Conservation (phyloP, 805 yeast species). For the Middelhovenomyces tepae region DNA sequence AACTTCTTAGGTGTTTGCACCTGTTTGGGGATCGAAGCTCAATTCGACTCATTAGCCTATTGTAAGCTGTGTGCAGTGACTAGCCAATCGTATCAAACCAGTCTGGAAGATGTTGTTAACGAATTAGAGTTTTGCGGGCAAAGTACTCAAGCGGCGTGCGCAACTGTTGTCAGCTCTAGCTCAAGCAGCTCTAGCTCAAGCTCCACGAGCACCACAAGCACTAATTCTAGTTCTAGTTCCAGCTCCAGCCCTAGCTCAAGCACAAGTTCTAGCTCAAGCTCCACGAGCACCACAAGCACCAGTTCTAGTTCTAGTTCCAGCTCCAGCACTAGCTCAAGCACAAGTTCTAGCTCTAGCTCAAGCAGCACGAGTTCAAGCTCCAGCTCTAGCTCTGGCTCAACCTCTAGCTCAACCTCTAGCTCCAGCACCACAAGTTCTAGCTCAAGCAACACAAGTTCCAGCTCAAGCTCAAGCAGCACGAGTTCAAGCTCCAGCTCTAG, state of each 20-base stretch:
- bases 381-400: constrained; percentile 12
- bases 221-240: constrained; percentile 13
- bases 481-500: constrained; percentile 13
- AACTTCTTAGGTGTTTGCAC: too few species aligned
- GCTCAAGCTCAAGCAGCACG: constrained; percentile 13
- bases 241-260: constrained; percentile 8
- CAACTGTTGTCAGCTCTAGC: too few species aligned
- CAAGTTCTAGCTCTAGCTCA: constrained; percentile 14
- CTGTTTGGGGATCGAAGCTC: too few species aligned
- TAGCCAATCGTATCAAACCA: too few species aligned
- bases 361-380: too few species aligned
- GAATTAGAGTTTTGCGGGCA: too few species aligned
- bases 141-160: too few species aligned
- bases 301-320: constrained; percentile 12
- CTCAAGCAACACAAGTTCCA: constrained; percentile 11
- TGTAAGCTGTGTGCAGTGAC: too few species aligned
- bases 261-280: constrained; percentile 12
- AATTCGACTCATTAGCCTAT: too few species aligned
- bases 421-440: constrained; percentile 12
- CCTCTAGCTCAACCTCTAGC: constrained; percentile 10
- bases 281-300: too few species aligned
- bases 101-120: too few species aligned
- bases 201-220: too few species aligned
- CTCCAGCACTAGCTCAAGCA: constrained; percentile 10
- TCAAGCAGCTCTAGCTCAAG: constrained; percentile 11